Conservation (phyloP, 2,329 filamentous ascomycete species). For the Penicillium janthinellum region DNA sequence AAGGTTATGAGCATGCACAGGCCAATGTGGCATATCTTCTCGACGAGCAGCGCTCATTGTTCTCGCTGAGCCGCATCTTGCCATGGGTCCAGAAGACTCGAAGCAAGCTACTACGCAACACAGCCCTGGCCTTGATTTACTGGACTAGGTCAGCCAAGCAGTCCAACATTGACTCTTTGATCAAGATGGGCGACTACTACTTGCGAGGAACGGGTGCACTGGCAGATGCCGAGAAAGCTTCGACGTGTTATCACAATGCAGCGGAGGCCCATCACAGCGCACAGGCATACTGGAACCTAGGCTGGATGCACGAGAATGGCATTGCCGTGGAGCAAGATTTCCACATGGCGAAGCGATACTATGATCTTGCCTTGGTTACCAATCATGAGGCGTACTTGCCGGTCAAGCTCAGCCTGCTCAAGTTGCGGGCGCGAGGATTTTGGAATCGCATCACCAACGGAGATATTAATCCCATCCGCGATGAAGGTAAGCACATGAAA, state of each 20-base stretch:
- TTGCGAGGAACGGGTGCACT: conserved; percentile 75
- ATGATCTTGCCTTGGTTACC: conserved; percentile 87
- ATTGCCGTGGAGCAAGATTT: conserved; percentile 92
- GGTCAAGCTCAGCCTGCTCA: conserved; percentile 83
- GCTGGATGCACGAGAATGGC: conserved; percentile 99
- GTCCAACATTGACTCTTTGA: conserved; percentile 85
- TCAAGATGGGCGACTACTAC: conserved; percentile 99
- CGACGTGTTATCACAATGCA: conserved; percentile 87
- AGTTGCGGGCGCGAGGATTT: conserved; percentile 79
- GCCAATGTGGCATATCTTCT: conserved; percentile 87
- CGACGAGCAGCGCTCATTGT: conserved; percentile 68
- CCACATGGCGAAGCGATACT: conserved; percentile 94
- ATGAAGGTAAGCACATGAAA: conserved; percentile 64
- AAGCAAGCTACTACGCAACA: conserved; percentile 56
- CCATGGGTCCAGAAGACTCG: conserved; percentile 48
- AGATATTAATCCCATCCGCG: conserved; percentile 87
- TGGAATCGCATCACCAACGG: conserved; percentile 94
- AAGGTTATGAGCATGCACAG: conserved; percentile 86
- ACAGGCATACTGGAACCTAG: conserved; percentile 94
- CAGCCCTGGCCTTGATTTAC: conserved; percentile 77
- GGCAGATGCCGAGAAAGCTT: conserved; percentile 78
- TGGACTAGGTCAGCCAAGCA: conserved; percentile 96
- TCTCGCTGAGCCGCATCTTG: conserved; percentile 59
- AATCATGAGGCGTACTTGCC: conserved; percentile 93
- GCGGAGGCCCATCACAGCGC: conserved; percentile 90